A percentile compares a stretch with the other conserved stretches of the same genome.
phyloP scores from a whole-genome alignment of 169 alveolate genomes.

The Cryptosporidium ryanae region DNA sequence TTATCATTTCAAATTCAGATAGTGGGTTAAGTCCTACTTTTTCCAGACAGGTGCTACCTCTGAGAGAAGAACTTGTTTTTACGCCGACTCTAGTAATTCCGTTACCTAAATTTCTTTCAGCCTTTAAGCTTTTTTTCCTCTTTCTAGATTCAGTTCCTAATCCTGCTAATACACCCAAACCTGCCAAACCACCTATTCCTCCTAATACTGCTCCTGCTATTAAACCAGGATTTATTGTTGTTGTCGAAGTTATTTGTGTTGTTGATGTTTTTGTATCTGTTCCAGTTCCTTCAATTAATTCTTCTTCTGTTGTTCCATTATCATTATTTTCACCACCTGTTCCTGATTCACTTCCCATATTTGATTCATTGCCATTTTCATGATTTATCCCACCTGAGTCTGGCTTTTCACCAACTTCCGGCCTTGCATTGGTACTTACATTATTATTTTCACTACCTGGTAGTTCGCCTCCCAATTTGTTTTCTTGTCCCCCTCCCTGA shows the following conservation, averaged over 20 bases:
- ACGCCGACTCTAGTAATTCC: too few relatives aligned
- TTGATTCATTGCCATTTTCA: background rate
- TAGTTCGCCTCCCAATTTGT: too few relatives aligned
- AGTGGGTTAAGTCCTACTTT: too few relatives aligned
- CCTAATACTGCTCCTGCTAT: conserved; percentile 68
- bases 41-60: too few relatives aligned
- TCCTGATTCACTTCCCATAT: background rate
- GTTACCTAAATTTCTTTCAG: too few relatives aligned
- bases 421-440: background rate
- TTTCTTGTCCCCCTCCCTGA: too few relatives aligned
- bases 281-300: background rate
- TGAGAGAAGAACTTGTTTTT: too few relatives aligned
- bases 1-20: too few relatives aligned
- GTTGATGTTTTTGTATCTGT: conserved; percentile 2
- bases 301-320: conserved; percentile 1
- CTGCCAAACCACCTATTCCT: conserved; percentile 23
- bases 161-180: conserved; percentile 42
- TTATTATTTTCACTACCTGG: too few relatives aligned
- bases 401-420: background rate
- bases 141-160: conserved; percentile 10
- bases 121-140: background rate
- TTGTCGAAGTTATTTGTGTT: background rate
- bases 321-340: too few relatives aligned
- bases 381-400: background rate
- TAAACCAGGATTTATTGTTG: conserved; percentile 14